Conservation (phyloP, 2,329 filamentous ascomycete genomes). For the Thielaviopsis populi region DNA sequence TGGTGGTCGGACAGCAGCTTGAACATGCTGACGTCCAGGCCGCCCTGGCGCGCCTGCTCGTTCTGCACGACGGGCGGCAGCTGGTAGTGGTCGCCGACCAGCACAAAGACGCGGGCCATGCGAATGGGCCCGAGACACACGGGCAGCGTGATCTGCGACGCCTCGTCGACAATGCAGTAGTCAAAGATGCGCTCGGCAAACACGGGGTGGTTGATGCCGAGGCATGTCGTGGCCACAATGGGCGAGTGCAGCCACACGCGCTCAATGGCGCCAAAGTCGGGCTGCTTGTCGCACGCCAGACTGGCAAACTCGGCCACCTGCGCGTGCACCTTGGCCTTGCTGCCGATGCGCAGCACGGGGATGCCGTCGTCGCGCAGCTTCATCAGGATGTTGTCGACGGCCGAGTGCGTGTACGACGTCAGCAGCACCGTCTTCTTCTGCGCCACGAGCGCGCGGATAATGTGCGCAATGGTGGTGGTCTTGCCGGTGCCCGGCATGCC, state of each 20-base stretch:
- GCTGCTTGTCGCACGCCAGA: conserved; percentile 58
- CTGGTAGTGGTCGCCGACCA: conserved; percentile 95
- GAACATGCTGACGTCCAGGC: conserved; percentile 85
- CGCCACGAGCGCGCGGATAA: conserved; percentile 75
- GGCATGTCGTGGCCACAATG: conserved; percentile 86
- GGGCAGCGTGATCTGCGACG: conserved; percentile 90
- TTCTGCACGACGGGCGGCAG: conserved; percentile 89
- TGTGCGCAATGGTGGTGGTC: conserved; percentile 94
- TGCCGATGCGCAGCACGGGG: conserved; percentile 71
- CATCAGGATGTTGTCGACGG: conserved; percentile 92
- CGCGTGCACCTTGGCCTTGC: conserved; percentile 69
- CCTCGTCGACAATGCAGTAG: conserved; percentile 97
- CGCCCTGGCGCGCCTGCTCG: conserved; percentile 69
- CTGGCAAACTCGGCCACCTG: conserved; percentile 77
- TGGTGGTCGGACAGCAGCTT: conserved; percentile 82
- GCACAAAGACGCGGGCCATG: conserved; percentile 80
- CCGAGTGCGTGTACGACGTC: conserved; percentile 92
- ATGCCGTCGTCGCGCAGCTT: conserved; percentile 73
- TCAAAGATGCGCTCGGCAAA: conserved; percentile 86
- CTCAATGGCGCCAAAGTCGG: conserved; percentile 68
- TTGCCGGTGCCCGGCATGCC: conserved; percentile 98
- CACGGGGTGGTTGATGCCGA: conserved; percentile 77
- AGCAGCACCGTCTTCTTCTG: conserved; percentile 86
- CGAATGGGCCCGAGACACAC: conserved; percentile 89
- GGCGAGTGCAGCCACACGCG: conserved; percentile 71